Base-by-base conservation (phyloP, 2,329 filamentous ascomycete species). In the Fusarium sp. region DNA sequence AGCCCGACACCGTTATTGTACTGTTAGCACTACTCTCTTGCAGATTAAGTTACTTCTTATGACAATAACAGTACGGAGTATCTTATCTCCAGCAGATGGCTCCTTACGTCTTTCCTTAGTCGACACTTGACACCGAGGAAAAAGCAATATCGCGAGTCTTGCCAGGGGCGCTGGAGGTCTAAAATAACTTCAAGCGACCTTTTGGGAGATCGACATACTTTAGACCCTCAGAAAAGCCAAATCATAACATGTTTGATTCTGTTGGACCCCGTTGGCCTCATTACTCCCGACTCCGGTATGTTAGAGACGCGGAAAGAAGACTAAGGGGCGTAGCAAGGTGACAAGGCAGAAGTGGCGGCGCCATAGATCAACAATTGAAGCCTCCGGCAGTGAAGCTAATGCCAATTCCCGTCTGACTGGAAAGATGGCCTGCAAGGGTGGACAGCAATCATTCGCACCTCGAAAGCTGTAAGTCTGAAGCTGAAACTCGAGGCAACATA, bases 341-440 rank as follows among this genome's bases (percentile, higher is more conserved):
- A 37, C 13, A 37, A 41, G 44, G 20, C 14, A 35, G 54, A 20
- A 20, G 65, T 69, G 65, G 65, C 56, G 65, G 35, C 65, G 65
- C 56, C 61, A 54, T 54, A n/a, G n/a, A 50, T 8, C 26, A 50
- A 48, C 39, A 28, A 32, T 55, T 46, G 19, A 22, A 46, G 46
- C 47, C 22, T 24, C 32, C n/a, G 50, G 49, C 66, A 67, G 37
- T 33, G 48, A 55, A 41, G 49, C 56, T 55, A 52, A 44, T 59
- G 56, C 46, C 28, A 22, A 39, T 30, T 53, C 56, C 49, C 47
- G 52, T 49, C 9, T 39, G 32, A 56, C 22, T 32, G 37, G 44
- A 47, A 45, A 48, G 40, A 22, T 37, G 22, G 7, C 26, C 30
- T n/a, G n/a, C 28, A 22, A 40, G 33, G 33, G 30, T 15, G 14